A percentile compares a stretch with the other conserved stretches of the same genome.
phyloP scores from a whole-genome alignment of 257 asterid species.

The Linderniella brevidens region DNA sequence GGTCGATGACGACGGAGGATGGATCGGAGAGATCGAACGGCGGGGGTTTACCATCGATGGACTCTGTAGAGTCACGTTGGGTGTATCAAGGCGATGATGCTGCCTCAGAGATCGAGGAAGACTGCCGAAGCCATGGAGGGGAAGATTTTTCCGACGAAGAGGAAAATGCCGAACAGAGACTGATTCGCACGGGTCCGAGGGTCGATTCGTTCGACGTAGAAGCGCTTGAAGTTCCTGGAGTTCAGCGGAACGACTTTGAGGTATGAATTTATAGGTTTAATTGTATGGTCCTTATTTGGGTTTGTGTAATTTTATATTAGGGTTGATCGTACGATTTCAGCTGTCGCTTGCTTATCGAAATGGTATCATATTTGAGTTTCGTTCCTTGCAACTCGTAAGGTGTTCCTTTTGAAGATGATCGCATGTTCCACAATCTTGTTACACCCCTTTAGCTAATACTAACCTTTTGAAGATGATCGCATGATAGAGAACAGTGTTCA shows the following conservation, averaged over 20 bases:
- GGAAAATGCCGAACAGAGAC: constrained; percentile 58
- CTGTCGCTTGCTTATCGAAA: background rate
- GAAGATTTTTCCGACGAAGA: constrained; percentile 65
- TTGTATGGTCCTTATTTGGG: constrained; percentile 5
- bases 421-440: background rate
- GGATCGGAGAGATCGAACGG: constrained; percentile 80
- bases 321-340: background rate
- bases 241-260: constrained; percentile 62
- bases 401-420: too few species aligned
- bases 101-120: constrained; percentile 32
- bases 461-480: constrained; percentile 4
- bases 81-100: constrained; percentile 70
- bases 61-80: constrained; percentile 92
- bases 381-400: too few species aligned
- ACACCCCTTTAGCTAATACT: background rate
- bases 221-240: constrained; percentile 92
- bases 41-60: constrained; percentile 64
- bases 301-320: constrained; percentile 8
- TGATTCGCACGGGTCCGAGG: constrained; percentile 92
- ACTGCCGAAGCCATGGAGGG: constrained; percentile 21
- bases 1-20: constrained; percentile 41
- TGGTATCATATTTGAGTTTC: background rate
- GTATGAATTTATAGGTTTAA: constrained; percentile 15
- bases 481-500: constrained; percentile 3
- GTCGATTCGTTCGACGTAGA: constrained; percentile 94